Percentiles rank a stretch among this genome's conserved stretches.
Conservation (phyloP, 2,329 filamentous ascomycete species). For the Phaeoacremonium minimum region DNA sequence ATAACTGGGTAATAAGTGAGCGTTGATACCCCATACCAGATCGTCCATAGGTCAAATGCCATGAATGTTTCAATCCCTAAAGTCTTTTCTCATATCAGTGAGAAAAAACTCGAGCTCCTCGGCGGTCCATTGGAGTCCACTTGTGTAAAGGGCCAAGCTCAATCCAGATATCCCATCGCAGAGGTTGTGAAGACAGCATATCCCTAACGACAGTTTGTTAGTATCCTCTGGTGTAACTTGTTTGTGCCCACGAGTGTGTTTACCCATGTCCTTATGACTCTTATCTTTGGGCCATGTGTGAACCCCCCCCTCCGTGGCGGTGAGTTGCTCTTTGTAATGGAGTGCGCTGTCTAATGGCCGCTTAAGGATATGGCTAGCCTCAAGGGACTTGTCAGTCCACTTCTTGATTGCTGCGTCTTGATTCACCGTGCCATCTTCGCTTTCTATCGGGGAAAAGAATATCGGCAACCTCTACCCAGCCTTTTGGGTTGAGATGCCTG, state of each 20-base stretch:
- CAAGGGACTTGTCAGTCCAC: neutral
- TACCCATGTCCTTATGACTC: slow-evolving; percentile 14
- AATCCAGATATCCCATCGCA: slow-evolving; percentile 11
- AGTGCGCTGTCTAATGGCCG: neutral
- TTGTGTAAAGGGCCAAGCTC: slow-evolving; percentile 14
- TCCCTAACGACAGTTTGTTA: too few relatives aligned
- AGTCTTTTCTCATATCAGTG: slow-evolving; percentile 9
- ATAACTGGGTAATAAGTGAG: too few relatives aligned
- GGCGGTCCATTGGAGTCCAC: slow-evolving; percentile 10
- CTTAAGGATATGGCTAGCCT: neutral
- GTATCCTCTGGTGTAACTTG: too few relatives aligned
- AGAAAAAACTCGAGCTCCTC: slow-evolving; percentile 10
- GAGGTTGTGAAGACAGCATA: slow-evolving; percentile 4
- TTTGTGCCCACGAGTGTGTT: too few relatives aligned
- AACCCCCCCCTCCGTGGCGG: slow-evolving; percentile 1
- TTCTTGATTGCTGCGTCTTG: neutral
- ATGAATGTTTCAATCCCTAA: slow-evolving; percentile 13
- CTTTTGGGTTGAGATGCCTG: neutral
- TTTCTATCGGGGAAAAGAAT: neutral
- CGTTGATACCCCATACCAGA: too few relatives aligned
- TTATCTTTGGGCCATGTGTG: slow-evolving; percentile 13
- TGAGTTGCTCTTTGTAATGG: neutral
- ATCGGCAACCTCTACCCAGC: neutral
- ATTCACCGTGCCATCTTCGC: neutral
- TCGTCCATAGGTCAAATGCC: slow-evolving; percentile 14